Evolutionary conservation across 2,329 filamentous ascomycete genomes (phyloP).

Genomic region (Xylaria digitata): DNA sequence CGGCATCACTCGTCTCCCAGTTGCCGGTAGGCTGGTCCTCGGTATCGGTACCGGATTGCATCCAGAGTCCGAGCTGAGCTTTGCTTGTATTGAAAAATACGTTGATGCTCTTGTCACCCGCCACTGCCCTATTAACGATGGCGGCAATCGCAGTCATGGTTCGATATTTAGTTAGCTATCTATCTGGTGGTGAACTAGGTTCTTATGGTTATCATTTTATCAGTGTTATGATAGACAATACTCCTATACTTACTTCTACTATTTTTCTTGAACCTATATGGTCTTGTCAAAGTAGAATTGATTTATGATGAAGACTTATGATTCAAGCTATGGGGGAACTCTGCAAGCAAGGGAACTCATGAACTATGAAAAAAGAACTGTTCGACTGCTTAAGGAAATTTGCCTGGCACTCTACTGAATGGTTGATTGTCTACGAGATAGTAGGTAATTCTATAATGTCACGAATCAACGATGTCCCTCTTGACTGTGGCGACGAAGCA

Average conservation of each 20-base stretch:
- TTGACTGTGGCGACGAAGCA: not conserved
- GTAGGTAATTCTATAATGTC: not conserved
- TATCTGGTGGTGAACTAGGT: no score
- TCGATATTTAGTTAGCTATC: not conserved
- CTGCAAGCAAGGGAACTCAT: not conserved
- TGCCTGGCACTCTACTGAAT: not conserved
- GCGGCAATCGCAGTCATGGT: slow-evolving; percentile 24
- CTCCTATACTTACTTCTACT: no score
- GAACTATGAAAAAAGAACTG: not conserved
- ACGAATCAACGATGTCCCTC: not conserved
- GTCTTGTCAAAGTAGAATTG: not conserved
- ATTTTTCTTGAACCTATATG: not conserved
- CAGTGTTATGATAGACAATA: no score
- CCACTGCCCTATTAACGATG: slow-evolving; percentile 27
- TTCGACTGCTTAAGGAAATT: not conserved
- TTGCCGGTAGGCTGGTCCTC: slow-evolving; percentile 13
- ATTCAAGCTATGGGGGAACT: not conserved
- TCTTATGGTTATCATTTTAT: no score
- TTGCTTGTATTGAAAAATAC: slow-evolving; percentile 23
- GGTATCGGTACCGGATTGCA: slow-evolving; percentile 17
- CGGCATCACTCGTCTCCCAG: slow-evolving; percentile 8
- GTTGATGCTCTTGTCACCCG: slow-evolving; percentile 24
- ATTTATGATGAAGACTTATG: no score
- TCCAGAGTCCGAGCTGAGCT: slow-evolving; percentile 20
- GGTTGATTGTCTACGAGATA: not conserved